phyloP scores from a whole-genome alignment of 257 asterid species.

The Cruciata laevipes region DNA sequence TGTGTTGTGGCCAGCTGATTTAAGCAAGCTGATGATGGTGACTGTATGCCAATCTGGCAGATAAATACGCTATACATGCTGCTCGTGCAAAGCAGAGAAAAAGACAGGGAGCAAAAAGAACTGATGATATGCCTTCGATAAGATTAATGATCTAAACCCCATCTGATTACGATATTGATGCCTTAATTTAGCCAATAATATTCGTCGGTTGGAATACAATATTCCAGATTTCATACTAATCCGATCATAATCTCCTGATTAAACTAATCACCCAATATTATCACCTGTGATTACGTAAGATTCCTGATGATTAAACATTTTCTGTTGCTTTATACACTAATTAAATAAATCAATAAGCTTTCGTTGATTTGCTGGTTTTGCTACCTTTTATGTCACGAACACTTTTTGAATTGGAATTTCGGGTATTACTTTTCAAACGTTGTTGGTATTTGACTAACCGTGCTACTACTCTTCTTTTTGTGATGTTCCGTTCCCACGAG shows the following conservation, averaged over 20 bases:
- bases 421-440: not conserved
- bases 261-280: not conserved
- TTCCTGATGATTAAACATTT: not conserved
- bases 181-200: not conserved
- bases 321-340: constrained; percentile 1
- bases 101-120: not conserved
- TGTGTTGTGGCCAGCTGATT: too few relatives aligned
- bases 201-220: constrained; percentile 1
- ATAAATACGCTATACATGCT: not conserved
- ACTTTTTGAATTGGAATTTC: not conserved
- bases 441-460: constrained; percentile 4
- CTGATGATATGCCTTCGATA: constrained; percentile 3
- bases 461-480: not conserved
- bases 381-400: not conserved
- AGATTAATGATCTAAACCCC: constrained; percentile 22
- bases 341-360: not conserved
- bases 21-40: not conserved
- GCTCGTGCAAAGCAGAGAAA: constrained; percentile 1
- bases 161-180: constrained; percentile 4
- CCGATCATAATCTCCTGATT: not conserved
- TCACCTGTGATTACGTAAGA: constrained; percentile 5
- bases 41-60: not conserved
- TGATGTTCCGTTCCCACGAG: constrained; percentile 1
- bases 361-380: constrained; percentile 7
- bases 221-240: constrained; percentile 9